Conservation (phyloP, 2,329 filamentous ascomycete species). For the Dactylellina leptospora region DNA sequence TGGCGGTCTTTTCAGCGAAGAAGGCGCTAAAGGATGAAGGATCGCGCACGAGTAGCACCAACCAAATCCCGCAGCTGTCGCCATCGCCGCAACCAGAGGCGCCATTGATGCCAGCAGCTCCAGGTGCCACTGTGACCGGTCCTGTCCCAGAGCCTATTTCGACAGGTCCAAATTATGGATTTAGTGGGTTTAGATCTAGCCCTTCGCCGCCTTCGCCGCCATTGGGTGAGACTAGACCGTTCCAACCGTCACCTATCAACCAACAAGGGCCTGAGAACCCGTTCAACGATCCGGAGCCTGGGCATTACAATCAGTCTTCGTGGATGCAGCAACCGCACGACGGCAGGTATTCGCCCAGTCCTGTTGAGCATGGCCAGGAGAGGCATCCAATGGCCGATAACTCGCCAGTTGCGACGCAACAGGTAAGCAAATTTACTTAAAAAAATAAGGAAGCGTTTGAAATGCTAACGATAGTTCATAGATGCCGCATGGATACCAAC, state of each 20-base stretch:
- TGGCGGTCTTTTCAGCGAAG: conserved; percentile 67
- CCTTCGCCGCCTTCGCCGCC: conserved; percentile 38
- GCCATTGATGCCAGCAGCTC: conserved; percentile 19
- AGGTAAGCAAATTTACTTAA: conserved; percentile 22
- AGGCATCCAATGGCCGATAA: conserved; percentile 48
- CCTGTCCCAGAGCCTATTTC: conserved; percentile 29
- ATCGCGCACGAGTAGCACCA: conserved; percentile 29
- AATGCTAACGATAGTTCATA: background rate
- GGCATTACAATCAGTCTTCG: background rate
- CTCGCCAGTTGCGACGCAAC: conserved; percentile 22
- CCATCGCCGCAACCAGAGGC: conserved; percentile 33
- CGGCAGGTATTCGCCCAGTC: conserved; percentile 42
- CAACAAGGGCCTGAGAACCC: conserved; percentile 18
- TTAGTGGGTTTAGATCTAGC: conserved; percentile 38
- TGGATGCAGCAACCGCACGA: conserved; percentile 26
- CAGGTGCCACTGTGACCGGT: conserved; percentile 2
- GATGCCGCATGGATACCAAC: conserved; percentile 50
- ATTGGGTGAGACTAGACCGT: conserved; percentile 12
- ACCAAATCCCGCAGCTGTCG: conserved; percentile 35
- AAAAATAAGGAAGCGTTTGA: no score
- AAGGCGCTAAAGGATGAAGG: conserved; percentile 28
- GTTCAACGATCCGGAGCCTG: conserved; percentile 45
- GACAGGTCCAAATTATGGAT: conserved; percentile 21
- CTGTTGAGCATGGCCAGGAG: conserved; percentile 27
- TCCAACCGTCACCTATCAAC: conserved; percentile 25